A percentile compares a stretch with the other conserved stretches of the same genome.
phyloP scores from a whole-genome alignment of 2,329 filamentous ascomycete species.

The Exophiala sp. region DNA sequence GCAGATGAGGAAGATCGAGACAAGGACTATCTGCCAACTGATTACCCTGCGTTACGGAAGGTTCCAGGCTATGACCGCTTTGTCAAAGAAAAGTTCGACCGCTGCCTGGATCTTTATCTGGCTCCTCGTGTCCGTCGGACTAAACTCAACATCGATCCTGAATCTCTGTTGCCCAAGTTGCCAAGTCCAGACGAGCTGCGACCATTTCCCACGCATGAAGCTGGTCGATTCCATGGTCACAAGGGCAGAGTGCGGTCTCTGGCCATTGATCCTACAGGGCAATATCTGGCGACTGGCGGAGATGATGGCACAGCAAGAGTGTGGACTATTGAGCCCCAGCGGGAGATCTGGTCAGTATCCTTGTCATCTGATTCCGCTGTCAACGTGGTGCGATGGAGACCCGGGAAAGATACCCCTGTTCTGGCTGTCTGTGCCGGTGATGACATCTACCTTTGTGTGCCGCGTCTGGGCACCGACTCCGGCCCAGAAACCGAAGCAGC shows the following conservation, averaged over 20 bases:
- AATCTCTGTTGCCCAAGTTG: conserved; percentile 85
- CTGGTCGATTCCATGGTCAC: conserved; percentile 83
- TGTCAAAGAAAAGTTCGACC: conserved; percentile 93
- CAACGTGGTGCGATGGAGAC: conserved; percentile 85
- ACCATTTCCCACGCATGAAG: conserved; percentile 88
- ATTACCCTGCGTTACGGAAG: conserved; percentile 79
- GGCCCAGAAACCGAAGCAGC: conserved; percentile 56
- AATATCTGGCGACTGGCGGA: conserved; percentile 85
- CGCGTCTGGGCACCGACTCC: conserved; percentile 47
- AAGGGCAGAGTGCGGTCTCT: conserved; percentile 82
- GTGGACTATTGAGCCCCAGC: conserved; percentile 82
- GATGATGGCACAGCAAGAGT: conserved; percentile 90
- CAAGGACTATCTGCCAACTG: conserved; percentile 78
- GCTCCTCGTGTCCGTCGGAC: conserved; percentile 89
- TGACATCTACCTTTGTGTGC: conserved; percentile 79
- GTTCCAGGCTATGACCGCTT: conserved; percentile 88
- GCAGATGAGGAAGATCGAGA: conserved; percentile 86
- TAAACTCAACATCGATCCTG: conserved; percentile 93
- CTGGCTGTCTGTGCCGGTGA: conserved; percentile 82
- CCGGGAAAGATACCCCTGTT: conserved; percentile 73
- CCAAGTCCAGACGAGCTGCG: conserved; percentile 90
- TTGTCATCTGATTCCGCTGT: conserved; percentile 72
- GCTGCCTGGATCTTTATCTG: conserved; percentile 91
- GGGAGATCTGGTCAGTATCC: conserved; percentile 81
- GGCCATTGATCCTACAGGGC: conserved; percentile 77